phyloP scores from a whole-genome alignment of 169 alveolate genomes.

The Plasmodium adleri region DNA sequence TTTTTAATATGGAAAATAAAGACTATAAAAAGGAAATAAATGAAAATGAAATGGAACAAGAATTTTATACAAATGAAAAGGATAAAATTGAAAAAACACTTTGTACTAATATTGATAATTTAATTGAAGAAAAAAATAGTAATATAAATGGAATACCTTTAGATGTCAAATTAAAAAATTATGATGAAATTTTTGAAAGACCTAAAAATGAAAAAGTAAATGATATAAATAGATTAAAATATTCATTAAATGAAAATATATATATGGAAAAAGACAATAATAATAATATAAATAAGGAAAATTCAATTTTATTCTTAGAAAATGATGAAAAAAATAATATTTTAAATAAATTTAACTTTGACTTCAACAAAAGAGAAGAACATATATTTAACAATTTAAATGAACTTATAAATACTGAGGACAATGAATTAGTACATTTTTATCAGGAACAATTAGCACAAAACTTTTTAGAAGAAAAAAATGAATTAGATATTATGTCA shows the following conservation, averaged over 20 bases:
- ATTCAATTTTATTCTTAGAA: neutral
- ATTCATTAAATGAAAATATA: neutral
- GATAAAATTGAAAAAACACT: neutral
- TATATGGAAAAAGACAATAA: neutral
- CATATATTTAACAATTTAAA: neutral
- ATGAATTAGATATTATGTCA: constrained; percentile 17
- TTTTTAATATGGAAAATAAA: constrained; percentile 8
- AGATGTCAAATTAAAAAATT: neutral
- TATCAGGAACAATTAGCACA: constrained; percentile 5
- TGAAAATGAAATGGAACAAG: constrained; percentile 3
- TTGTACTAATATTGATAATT: neutral
- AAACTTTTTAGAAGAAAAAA: constrained; percentile 9
- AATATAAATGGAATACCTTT: neutral
- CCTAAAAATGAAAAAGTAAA: neutral
- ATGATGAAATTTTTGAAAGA: neutral
- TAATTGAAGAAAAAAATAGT: neutral
- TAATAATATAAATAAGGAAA: neutral
- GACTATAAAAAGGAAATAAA: neutral
- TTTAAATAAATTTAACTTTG: constrained; percentile 1
- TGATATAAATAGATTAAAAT: neutral
- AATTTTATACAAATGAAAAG: neutral
- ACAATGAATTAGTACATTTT: constrained; percentile 9
- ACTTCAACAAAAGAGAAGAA: constrained; percentile 28
- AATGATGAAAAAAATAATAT: neutral
- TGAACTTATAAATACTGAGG: constrained; percentile 2